Evolutionary conservation across 345 rosid genomes (phyloP), one percentile per base, ranked within the genome.

Genomic region (Gossypium rotundifolium): DNA sequence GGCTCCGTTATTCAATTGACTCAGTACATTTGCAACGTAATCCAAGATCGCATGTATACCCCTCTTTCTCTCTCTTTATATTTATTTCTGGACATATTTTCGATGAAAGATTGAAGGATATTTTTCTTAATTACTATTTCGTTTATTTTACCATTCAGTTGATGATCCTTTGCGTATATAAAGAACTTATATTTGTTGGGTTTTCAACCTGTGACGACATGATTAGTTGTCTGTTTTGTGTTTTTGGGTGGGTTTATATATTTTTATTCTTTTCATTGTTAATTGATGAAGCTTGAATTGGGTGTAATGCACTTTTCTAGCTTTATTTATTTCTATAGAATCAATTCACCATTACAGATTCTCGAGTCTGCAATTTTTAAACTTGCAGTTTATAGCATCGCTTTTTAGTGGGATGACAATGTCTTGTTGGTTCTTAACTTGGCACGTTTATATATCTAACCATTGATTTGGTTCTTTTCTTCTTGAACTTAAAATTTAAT

Each of bases 31-130:
- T 89, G 96, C 61, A 87, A 86, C 64, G 70, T 80, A 61, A 77
- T 93, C 76, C 97, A 90, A 76, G 48, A 66, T n/a, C 90, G 94
- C 76, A 84, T 85, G 98, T 93, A 76, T 74, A 78, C 44, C 48
- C 12, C 33, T 57, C 18, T 14, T 25, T 18, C 27, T 44, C 59
- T 54, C 27, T 45, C 33, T 18, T 9, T 55, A 18, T 20, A 18
- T 55, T 4, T 18, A 5, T 33, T 33, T 33, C 2, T 5, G 40
- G 40, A 33, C 40, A 33, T 33, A 33, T 18, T 54, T 8, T 54
- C 22, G 8, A 18, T 6, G 8, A 51, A 27, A 17, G 7, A 52
- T 27, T 16, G 10, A 6, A 52, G 20, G 9, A 11, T 70, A 3
- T 70, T 29, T 53, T 54, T 33, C 20, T 62, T 76, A 10, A n/a